These are phyloP conservation scores for Epichloe baconii DNA, from an alignment of 2,329 filamentous ascomycete species.

Conservation along the genomic window DNA sequence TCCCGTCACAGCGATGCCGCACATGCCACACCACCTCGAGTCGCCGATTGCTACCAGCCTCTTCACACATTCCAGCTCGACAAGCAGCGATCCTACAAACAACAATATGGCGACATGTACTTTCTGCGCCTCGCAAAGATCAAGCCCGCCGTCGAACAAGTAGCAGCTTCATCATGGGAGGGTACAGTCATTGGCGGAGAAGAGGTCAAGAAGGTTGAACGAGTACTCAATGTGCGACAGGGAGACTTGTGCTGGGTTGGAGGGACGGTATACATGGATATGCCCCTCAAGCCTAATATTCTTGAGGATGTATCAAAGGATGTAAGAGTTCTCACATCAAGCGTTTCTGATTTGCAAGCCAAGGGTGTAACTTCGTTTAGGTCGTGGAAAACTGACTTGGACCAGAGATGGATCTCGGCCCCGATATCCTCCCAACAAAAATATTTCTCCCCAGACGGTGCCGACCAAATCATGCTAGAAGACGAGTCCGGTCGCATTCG, in stretches of 20 bases:
- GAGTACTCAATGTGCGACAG: constrained; percentile 90
- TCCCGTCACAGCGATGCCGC: constrained; percentile 17
- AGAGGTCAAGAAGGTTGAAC: constrained; percentile 60
- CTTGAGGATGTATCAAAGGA: constrained; percentile 91
- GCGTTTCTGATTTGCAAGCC: too few relatives aligned
- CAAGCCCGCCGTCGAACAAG: constrained; percentile 66
- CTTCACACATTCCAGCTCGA: constrained; percentile 63
- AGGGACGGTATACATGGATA: constrained; percentile 94
- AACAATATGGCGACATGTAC: constrained; percentile 97
- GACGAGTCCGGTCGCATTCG: constrained; percentile 86
- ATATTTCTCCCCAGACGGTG: constrained; percentile 51
- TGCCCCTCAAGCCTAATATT: constrained; percentile 92
- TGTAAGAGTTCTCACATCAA: constrained; percentile 31
- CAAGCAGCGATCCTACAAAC: constrained; percentile 64
- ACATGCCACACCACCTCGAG: constrained; percentile 35
- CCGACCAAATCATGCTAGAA: constrained; percentile 72
- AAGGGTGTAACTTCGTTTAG: too few relatives aligned
- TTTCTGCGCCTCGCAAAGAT: constrained; percentile 80
- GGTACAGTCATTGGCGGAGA: constrained; percentile 69
- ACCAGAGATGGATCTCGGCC: constrained; percentile 74
- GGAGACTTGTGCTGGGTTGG: constrained; percentile 91
- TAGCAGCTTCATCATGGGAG: constrained; percentile 65
- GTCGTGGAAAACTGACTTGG: too few relatives aligned
- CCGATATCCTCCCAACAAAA: constrained; percentile 63
- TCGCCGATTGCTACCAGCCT: constrained; percentile 53